Conservation (phyloP, 768 basidiomycete species). For the Leucocoprinus sp. region DNA sequence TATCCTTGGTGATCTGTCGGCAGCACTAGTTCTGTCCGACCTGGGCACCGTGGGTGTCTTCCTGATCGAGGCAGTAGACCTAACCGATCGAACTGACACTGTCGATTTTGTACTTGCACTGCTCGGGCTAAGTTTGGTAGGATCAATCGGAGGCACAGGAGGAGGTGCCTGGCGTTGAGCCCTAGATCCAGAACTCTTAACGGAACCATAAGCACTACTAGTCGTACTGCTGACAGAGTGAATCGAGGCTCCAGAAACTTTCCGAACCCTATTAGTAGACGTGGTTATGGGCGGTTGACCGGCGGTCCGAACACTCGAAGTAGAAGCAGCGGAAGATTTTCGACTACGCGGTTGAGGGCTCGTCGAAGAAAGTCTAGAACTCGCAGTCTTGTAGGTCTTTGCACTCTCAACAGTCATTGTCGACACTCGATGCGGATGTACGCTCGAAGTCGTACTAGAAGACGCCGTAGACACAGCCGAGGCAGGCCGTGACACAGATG, state of each 20-base stretch:
- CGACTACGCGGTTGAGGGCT: conserved; percentile 19
- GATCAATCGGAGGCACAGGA: conserved; percentile 12
- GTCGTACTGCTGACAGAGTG: conserved; percentile 19
- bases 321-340: conserved; percentile 25
- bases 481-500: not conserved
- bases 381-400: conserved; percentile 37
- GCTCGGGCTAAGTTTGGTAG: conserved; percentile 8
- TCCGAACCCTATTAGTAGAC: conserved; percentile 18
- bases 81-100: conserved; percentile 5
- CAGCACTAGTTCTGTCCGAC: not conserved
- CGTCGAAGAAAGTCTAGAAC: conserved; percentile 20
- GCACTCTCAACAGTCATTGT: conserved; percentile 12
- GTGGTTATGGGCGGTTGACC: conserved; percentile 8
- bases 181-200: conserved; percentile 14
- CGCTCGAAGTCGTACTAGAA: too few species aligned
- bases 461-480: conserved; percentile 14
- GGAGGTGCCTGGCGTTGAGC: conserved; percentile 5
- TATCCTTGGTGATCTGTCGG: not conserved
- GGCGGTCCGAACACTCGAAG: conserved; percentile 16
- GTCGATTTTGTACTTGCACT: not conserved
- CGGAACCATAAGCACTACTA: conserved; percentile 10
- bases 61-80: conserved; percentile 7
- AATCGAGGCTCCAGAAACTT: conserved; percentile 19
- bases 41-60: not conserved
- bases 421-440: not conserved